Base-by-base conservation (phyloP, 345 rosid species). In the Alliaria petiolata region DNA sequence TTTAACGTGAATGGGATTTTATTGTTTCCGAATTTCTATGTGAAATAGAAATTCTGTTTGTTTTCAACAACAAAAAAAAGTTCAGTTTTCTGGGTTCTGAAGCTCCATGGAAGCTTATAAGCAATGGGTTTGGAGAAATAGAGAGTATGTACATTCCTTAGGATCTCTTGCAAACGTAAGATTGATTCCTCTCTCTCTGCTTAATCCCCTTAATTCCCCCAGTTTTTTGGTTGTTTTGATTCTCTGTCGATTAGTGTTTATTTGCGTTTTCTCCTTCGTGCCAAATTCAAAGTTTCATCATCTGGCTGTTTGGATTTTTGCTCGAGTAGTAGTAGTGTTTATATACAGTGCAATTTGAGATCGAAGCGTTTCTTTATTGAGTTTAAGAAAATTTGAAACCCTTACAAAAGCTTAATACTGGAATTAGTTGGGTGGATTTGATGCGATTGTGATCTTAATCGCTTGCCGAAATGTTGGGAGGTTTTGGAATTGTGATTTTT, bases 131-230 rank as follows among this genome's bases (percentile, higher is more conserved):
- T 84, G 93, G 80, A 88, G 79, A 67, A 95, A 92, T 65, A 86
- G 76, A 81, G 99, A 87, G 67, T 86, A 85, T 76, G 96, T 92
- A 25, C 93, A 88, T 80, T 88, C 98, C 31, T 69, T 95, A 62
- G 92, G 93, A 75, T 92, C 99, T 59, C 83, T 95, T 69, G 97
- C 97, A 70, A 92, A 86, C 79, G 99, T 95, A 83, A 89, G 90
- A 49, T 46, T 53, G 8, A 20, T 51, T 19, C 1, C 26, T 26
- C 60, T 51, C n/a, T n/a, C n/a, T 34, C 26, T 42, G 20, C 53
- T 47, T 74, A 8, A n/a, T 64, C 20, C 12, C 11, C 34, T 0
- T 12, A 11, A 16, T 25, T 38, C 16, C 34, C 16, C 8, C 53
- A 22, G 9, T 46, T 62, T 35, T 39, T 22, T 22, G 1, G 7